phyloP scores from a whole-genome alignment of 2,329 filamentous ascomycete genomes.

The Byssothecium circinans region DNA sequence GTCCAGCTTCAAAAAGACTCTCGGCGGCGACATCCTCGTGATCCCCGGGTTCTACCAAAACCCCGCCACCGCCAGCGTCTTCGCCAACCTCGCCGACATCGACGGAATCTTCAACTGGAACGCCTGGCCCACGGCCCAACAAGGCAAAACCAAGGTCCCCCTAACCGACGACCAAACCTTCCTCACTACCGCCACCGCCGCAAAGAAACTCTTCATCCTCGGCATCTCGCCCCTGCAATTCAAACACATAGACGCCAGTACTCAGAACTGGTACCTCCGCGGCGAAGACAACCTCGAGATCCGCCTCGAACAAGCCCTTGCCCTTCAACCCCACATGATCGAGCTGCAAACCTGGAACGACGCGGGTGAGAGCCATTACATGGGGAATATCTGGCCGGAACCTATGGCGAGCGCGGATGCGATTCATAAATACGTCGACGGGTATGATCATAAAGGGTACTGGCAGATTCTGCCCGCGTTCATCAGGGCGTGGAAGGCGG shows the following conservation, averaged over 20 bases:
- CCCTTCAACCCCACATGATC: slow-evolving; percentile 42
- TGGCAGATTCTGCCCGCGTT: slow-evolving; percentile 40
- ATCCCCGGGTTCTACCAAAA: slow-evolving; percentile 37
- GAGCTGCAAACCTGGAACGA: slow-evolving; percentile 49
- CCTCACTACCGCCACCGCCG: slow-evolving; percentile 29
- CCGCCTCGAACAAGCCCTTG: slow-evolving; percentile 30
- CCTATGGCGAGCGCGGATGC: slow-evolving; percentile 22
- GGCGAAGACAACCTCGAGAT: slow-evolving; percentile 43
- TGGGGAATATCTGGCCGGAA: slow-evolving; percentile 45
- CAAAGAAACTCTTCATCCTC: slow-evolving; percentile 46
- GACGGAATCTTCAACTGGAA: slow-evolving; percentile 46
- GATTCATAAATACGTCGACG: slow-evolving; percentile 32
- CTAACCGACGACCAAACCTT: slow-evolving; percentile 31
- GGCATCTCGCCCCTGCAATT: slow-evolving; percentile 44
- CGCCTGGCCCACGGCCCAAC: slow-evolving; percentile 32
- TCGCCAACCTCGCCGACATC: slow-evolving; percentile 25
- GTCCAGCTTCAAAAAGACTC: slow-evolving; percentile 26
- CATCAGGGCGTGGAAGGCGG: slow-evolving; percentile 42
- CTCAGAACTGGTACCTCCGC: slow-evolving; percentile 42
- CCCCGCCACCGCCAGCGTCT: slow-evolving; percentile 24
- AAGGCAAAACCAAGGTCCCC: slow-evolving; percentile 29
- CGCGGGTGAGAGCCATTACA: slow-evolving; percentile 45
- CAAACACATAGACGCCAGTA: slow-evolving; percentile 35
- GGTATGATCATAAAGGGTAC: slow-evolving; percentile 42
- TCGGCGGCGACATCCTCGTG: slow-evolving; percentile 33